A percentile compares a stretch with the other conserved stretches of the same genome.
phyloP scores from a whole-genome alignment of 2,329 filamentous ascomycete genomes.

The Fusarium kyushuense region DNA sequence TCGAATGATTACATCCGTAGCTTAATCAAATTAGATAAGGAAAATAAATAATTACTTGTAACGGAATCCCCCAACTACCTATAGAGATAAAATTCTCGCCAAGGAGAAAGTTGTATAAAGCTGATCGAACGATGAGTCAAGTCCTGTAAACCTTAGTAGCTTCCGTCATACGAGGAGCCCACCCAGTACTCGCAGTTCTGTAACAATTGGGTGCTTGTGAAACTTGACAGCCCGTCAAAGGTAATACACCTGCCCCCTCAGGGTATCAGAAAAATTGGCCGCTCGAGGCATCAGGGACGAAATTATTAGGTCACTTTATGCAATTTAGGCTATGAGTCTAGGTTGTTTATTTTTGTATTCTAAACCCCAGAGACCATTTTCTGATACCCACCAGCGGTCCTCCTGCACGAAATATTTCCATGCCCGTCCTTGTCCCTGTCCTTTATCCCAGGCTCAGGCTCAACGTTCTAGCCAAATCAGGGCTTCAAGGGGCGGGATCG shows the following conservation, averaged over 20 bases:
- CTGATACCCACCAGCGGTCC: too few relatives aligned
- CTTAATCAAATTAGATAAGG: neutral
- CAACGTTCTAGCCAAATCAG: conserved; percentile 3
- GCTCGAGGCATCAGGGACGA: too few relatives aligned
- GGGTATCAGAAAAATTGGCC: too few relatives aligned
- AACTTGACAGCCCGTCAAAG: conserved; percentile 1
- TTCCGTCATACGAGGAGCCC: conserved; percentile 4
- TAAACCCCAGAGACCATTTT: too few relatives aligned
- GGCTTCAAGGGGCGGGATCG: conserved; percentile 23
- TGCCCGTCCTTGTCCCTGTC: conserved; percentile 1
- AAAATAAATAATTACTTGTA: neutral
- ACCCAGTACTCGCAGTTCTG: neutral
- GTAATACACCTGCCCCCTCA: neutral
- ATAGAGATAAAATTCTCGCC: neutral
- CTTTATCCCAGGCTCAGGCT: neutral
- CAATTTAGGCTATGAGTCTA: too few relatives aligned
- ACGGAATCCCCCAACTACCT: neutral
- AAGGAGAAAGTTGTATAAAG: neutral
- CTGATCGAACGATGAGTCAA: neutral
- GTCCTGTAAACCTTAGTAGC: neutral
- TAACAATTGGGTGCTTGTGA: neutral
- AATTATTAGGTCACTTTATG: too few relatives aligned
- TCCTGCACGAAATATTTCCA: conserved; percentile 10
- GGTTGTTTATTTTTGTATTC: too few relatives aligned
- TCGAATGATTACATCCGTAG: neutral